Evolutionary conservation across 2,329 filamentous ascomycete species (phyloP).

Genomic region (Talaromyces rugulosus): DNA sequence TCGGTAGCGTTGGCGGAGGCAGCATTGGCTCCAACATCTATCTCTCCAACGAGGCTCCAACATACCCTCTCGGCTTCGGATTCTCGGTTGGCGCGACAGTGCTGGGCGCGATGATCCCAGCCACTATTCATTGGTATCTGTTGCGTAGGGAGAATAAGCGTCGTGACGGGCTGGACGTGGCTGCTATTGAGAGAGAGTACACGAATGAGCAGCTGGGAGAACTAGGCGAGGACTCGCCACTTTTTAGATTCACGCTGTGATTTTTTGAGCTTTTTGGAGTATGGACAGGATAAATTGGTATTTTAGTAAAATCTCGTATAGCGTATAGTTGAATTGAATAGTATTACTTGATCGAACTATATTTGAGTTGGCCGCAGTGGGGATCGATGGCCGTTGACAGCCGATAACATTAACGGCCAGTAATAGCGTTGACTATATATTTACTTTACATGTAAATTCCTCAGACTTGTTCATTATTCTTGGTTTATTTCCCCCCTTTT

Average conservation of each 20-base stretch:
- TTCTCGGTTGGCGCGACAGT: slow-evolving; percentile 50
- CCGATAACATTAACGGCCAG: background rate
- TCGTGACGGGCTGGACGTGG: slow-evolving; percentile 23
- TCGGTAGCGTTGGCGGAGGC: slow-evolving; percentile 62
- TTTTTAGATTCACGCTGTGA: slow-evolving; percentile 22
- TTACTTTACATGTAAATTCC: background rate
- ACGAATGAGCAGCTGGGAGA: slow-evolving; percentile 36
- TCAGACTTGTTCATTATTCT: background rate
- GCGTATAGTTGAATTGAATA: background rate
- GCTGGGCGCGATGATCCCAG: slow-evolving; percentile 6
- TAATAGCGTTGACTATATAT: background rate
- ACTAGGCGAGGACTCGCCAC: slow-evolving; percentile 40
- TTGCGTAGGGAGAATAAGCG: slow-evolving; percentile 19
- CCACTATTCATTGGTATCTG: slow-evolving; percentile 15
- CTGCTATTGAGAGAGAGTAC: slow-evolving; percentile 28
- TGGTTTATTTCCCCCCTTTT: background rate
- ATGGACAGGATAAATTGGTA: background rate
- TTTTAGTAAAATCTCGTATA: no score
- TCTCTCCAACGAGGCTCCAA: slow-evolving; percentile 57
- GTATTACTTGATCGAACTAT: background rate
- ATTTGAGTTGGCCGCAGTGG: slow-evolving; percentile 7
- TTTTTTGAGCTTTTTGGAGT: no score
- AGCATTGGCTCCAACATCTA: slow-evolving; percentile 64
- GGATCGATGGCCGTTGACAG: background rate
- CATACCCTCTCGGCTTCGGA: slow-evolving; percentile 68